Conservation (phyloP, 2,329 filamentous ascomycete genomes). For the Cucurbitaria berberidis region DNA sequence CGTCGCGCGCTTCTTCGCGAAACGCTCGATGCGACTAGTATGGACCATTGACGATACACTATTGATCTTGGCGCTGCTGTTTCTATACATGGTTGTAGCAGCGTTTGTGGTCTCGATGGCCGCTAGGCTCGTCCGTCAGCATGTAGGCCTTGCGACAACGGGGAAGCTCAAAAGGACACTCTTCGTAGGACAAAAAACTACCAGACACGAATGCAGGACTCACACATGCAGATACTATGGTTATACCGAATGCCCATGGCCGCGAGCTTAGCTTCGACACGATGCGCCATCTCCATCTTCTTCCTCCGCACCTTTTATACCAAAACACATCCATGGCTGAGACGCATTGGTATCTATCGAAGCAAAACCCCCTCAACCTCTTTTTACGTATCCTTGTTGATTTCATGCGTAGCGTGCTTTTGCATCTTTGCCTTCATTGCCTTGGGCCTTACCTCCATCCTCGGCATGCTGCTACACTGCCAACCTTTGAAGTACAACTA, state of each 20-base stretch:
- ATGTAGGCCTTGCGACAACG: constrained; percentile 5
- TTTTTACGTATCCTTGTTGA: constrained; percentile 14
- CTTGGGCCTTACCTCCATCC: constrained; percentile 12
- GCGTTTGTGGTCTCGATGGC: constrained; percentile 22
- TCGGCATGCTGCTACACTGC: constrained; percentile 26
- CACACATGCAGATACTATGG: constrained; percentile 29
- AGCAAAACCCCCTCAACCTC: neutral
- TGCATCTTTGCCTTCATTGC: constrained; percentile 18
- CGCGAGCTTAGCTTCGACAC: constrained; percentile 21
- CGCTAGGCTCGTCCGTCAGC: constrained; percentile 21
- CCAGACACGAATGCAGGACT: constrained; percentile 1
- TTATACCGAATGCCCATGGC: constrained; percentile 26
- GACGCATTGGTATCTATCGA: constrained; percentile 24
- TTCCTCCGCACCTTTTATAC: constrained; percentile 35
- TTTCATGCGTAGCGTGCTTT: constrained; percentile 19
- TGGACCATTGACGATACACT: constrained; percentile 32
- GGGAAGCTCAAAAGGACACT: constrained; percentile 19
- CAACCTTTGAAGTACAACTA: constrained; percentile 32
- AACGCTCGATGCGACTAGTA: constrained; percentile 20
- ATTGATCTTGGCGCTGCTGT: constrained; percentile 26
- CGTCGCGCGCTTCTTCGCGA: constrained; percentile 25
- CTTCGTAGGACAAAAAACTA: constrained; percentile 12
- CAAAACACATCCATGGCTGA: constrained; percentile 21
- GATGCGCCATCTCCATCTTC: constrained; percentile 34
- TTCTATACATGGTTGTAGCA: constrained; percentile 22